Evolutionary conservation across 2,329 filamentous ascomycete genomes (phyloP), one percentile per base, ranked within the genome.

Genomic region (Microascus cirrosus): DNA sequence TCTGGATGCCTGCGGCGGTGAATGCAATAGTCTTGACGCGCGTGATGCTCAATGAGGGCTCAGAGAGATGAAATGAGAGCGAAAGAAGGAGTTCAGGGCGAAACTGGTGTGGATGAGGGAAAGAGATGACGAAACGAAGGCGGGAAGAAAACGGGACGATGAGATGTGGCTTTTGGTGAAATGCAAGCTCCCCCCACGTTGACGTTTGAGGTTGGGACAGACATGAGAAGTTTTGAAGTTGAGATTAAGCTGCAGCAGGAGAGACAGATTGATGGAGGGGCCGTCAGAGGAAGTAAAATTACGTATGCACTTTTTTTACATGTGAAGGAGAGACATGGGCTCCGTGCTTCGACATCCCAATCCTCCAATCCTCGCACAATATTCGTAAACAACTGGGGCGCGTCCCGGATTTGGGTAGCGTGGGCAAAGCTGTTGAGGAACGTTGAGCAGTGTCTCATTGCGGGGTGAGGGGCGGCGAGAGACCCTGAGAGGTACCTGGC

Each of bases 181-280:
- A 12, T 15, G 39, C n/a, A 8, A 32, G 28, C 4, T 32, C 28
- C 39, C 39, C 11, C 39, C 39, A 45, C 39, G 8, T 45, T 45
- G 39, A 45, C 39, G 13, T 42, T 45, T 45, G 28, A 4, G 4
- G 28, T 32, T 32, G 4, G n/a, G 36, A 42, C 12, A 42, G 12
- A 42, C 36, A 18, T 7, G n/a, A 45, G 39, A 15, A 45, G 39
- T 45, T 45, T 45, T 15, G 39, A 8, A 45, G 6, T n/a, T 8
- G 2, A n/a, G 15, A 7, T 45, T 18, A 2, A 18, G 39, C 15
- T 45, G 39, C 15, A n/a, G 15, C 39, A 45, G 18, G n/a, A 3
- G 39, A 45, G 15, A 45, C 28, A 68, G 61, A 51, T 39, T 65
- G 63, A 60, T 45, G 39, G 39, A 45, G 39, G 39, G 39, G 39